Base-by-base conservation (phyloP, 2,329 filamentous ascomycete genomes). In the Fusarium napiforme region DNA sequence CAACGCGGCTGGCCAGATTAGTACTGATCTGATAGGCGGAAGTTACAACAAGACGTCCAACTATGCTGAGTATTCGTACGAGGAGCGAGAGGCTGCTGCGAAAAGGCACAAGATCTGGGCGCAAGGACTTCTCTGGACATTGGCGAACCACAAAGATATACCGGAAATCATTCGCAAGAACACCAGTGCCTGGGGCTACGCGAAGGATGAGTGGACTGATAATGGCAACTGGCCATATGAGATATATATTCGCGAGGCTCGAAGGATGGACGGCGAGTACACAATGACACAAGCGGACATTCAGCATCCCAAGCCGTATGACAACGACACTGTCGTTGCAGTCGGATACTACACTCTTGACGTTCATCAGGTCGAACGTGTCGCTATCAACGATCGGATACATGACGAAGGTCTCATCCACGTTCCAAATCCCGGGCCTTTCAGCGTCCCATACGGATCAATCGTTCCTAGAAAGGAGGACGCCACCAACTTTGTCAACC, bases 171-270 rank as follows among this genome's bases (percentile, higher is more conserved):
- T 73, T 28, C 60, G 61, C 2, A 28, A 46, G 1, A 28, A 47
- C 0, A 47, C 55, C 0, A 40, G 52, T 4, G 16, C 18, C 7
- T 73, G 71, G 71, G 71, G 71, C 5, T 71, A 73, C 1, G 71
- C 71, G 6, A 73, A 73, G 9, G 71, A 73, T 9, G 71, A 73
- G 15, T 73, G 60, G 57, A 39, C 28, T 5, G 49, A 39, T 0
- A 73, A 73, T 4, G 53, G 42, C 2, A 67, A 73, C 21, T 73
- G 70, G 70, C 71, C 71, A 0, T 71, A 73, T 10, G 70, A 73
- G 18, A 55, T 73, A 4, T 73, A 73, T 3, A 52, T 73, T 21
- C 71, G 71, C 6, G 71, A 73, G 37, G 71, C 60, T 11, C 28
- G 71, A 9, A 49, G 71, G 14, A 73, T 73, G 71, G n/a, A 67